Conservation (phyloP, 192 early-diverging fungal genomes). For the Chytriomyces sp. region DNA sequence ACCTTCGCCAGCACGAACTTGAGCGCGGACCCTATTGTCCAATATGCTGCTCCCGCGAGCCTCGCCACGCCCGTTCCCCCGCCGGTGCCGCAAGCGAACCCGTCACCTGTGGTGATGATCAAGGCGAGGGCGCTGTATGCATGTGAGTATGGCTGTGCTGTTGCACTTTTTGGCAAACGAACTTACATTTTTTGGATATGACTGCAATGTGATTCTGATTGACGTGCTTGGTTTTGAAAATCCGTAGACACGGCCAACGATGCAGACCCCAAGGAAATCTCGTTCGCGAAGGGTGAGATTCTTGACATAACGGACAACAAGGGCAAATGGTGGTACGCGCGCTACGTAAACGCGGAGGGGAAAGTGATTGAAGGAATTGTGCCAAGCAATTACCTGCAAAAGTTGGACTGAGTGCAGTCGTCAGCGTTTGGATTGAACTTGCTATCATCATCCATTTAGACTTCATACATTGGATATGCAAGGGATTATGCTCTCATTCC, state of each 20-base stretch:
- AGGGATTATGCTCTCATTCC: no score
- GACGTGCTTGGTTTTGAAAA: neutral
- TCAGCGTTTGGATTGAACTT: no score
- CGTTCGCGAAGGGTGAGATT: conserved; percentile 83
- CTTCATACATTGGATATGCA: no score
- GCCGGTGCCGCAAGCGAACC: neutral
- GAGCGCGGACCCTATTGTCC: no score
- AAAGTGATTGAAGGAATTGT: conserved; percentile 74
- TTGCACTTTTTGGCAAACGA: neutral
- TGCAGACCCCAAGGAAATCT: conserved; percentile 88
- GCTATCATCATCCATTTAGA: no score
- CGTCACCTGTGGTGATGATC: neutral
- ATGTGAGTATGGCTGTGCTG: neutral
- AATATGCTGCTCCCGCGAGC: neutral
- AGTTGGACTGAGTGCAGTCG: conserved; percentile 12
- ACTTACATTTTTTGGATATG: neutral
- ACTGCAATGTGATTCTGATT: neutral
- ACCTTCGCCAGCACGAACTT: no score
- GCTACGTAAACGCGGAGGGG: conserved; percentile 66
- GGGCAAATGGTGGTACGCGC: conserved; percentile 98
- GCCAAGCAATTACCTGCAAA: conserved; percentile 79
- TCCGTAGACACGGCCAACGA: conserved; percentile 82
- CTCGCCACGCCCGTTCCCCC: neutral
- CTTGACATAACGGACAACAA: conserved; percentile 85
- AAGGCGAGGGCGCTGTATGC: neutral